Conservation (phyloP, 2,329 filamentous ascomycete genomes). For the Fusarium coffeatum region DNA sequence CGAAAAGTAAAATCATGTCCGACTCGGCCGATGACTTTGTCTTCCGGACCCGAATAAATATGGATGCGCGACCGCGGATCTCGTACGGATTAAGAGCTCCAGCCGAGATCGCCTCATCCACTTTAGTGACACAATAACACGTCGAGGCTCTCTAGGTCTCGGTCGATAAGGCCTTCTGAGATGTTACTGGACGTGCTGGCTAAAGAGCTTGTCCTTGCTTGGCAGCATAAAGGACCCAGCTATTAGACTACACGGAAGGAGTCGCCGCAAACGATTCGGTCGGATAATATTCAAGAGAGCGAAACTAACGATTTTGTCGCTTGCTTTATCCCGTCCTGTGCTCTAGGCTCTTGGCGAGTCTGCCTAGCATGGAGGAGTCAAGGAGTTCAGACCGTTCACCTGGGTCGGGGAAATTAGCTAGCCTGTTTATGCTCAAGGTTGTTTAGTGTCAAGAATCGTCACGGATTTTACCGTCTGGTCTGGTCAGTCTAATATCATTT, state of each 20-base stretch:
- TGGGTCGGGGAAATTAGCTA: conserved; percentile 7
- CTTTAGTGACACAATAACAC: not conserved
- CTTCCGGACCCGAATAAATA: conserved; percentile 21
- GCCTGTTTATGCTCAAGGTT: conserved; percentile 7
- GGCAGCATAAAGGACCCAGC: not conserved
- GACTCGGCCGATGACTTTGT: conserved; percentile 14
- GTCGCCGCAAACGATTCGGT: not conserved
- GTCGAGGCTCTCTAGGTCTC: not conserved
- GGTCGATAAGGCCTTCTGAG: not conserved
- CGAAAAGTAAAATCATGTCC: conserved; percentile 6
- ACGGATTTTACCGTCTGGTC: not conserved
- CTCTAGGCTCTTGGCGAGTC: not conserved
- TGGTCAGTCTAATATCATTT: not conserved
- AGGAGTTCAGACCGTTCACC: not conserved
- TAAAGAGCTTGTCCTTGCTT: not conserved
- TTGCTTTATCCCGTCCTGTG: not conserved
- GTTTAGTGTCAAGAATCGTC: not conserved
- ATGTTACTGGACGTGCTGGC: not conserved
- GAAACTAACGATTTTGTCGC: not conserved
- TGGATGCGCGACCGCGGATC: not conserved
- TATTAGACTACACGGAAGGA: not conserved
- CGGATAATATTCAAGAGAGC: not conserved
- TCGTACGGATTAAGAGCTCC: conserved; percentile 20
- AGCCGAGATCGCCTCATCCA: not conserved
- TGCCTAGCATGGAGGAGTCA: not conserved